Evolutionary conservation across 2,329 filamentous ascomycete species (phyloP), one percentile per base, ranked within the genome.

Genomic region (Fusarium proliferatum): DNA sequence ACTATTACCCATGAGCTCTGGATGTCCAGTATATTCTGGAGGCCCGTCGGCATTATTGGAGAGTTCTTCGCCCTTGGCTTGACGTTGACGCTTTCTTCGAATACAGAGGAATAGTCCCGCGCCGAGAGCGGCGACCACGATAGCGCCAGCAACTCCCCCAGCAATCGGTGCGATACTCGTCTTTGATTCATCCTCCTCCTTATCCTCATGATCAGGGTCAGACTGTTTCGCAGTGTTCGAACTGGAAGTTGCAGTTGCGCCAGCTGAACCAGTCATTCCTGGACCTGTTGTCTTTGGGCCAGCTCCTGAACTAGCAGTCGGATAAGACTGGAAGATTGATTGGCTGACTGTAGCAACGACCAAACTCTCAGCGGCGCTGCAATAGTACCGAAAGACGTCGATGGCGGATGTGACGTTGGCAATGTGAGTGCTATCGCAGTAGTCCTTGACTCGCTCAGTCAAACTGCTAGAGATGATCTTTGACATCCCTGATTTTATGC

Each of bases 401-500:
- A 88, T 66, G 5, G 86, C 87, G 4, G 87, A 87, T 8, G 82
- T 81, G 8, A 88, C 78, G 41, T 86, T 85, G 34, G 81, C 84
- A 3, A 80, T 82, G 6, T 83, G 84, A 5, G 83, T 85, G 33
- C 81, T 83, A 6, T 79, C 80, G 70, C 87, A 89, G n/a, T 79
- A 80, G 26, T 78, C 82, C 67, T 84, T 85, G 58, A 88, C 83
- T 3, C 80, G 74, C 2, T 83, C 85, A 1, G 84, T 85, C n/a
- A 89, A 80, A 7, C 73, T 77, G 71, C 81, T 86, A 10, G 83
- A 83, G 10, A 88, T 79, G 2, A 77, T 73, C n/a, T 78, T 79
- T 3, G 82, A 82, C 80, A 88, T 85, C 28, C 84, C 83, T 6
- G 82, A 82, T 69, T 88, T 88, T 61, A 89, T 69, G 64, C 88